Evolutionary conservation across 768 basidiomycete species (phyloP).

Genomic region (Amyloporia xantha): DNA sequence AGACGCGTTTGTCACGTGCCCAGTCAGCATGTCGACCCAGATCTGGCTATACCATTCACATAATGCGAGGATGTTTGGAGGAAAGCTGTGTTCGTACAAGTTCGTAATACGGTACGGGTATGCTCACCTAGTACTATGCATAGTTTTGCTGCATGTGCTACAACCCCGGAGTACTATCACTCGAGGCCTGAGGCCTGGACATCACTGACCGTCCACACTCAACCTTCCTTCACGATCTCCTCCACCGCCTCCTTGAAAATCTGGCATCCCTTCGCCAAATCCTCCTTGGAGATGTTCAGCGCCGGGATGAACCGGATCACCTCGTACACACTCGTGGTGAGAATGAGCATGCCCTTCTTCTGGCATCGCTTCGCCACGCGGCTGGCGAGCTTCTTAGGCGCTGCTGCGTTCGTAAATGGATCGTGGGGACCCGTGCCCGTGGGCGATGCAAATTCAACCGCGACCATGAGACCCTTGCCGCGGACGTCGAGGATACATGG

Average conservation of each 20-base stretch:
- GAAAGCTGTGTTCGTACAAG: no score
- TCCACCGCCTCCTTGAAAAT: constrained; percentile 67
- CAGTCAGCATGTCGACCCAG: no score
- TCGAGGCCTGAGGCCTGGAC: no score
- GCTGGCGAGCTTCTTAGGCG: constrained; percentile 52
- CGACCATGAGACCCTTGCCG: constrained; percentile 87
- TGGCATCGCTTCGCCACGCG: constrained; percentile 74
- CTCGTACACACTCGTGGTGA: constrained; percentile 88
- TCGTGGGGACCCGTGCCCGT: constrained; percentile 45
- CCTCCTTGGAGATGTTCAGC: constrained; percentile 69
- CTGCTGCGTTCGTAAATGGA: constrained; percentile 29
- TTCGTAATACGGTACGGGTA: no score
- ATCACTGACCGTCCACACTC: no score
- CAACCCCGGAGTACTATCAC: no score
- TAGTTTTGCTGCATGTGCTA: no score
- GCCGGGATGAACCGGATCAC: constrained; percentile 92
- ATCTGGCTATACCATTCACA: no score
- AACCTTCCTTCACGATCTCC: constrained; percentile 44
- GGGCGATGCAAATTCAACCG: constrained; percentile 68
- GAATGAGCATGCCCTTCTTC: constrained; percentile 78
- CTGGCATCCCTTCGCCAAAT: constrained; percentile 60
- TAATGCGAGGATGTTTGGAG: no score
- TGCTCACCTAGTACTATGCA: no score
- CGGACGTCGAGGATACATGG: constrained; percentile 78
- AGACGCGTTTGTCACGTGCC: no score